These are phyloP conservation scores for Sechiopsis laciniata DNA, from an alignment of 306 rosid genomes.

Conservation along the genomic window DNA sequence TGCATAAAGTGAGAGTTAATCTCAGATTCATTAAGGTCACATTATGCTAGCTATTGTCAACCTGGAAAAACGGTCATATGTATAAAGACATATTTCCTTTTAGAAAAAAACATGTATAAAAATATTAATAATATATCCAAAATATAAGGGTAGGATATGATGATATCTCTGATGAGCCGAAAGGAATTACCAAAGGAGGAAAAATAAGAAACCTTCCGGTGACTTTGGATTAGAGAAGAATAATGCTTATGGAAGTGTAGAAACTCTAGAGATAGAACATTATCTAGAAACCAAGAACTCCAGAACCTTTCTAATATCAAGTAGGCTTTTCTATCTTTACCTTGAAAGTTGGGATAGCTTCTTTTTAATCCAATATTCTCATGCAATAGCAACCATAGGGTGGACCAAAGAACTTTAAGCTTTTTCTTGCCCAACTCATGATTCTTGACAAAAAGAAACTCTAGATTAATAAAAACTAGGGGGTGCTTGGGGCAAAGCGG, in stretches of 20 bases:
- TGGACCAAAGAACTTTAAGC: not conserved
- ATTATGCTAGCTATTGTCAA: not conserved
- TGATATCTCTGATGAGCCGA: not conserved
- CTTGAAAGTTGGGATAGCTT: not conserved
- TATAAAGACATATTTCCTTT: not conserved
- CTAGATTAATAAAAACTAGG: not conserved
- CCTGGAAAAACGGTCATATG: not conserved
- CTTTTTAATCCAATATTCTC: no score
- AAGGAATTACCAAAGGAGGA: not conserved
- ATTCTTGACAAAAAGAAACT: not conserved
- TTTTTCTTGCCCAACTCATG: not conserved
- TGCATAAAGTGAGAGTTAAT: not conserved
- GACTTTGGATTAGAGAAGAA: not conserved
- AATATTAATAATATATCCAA: not conserved
- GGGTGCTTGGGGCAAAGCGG: no score
- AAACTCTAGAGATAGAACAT: not conserved
- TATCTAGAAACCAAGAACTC: not conserved
- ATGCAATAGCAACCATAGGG: no score
- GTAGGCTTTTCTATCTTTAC: slow-evolving; percentile 14
- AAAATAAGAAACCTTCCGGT: not conserved
- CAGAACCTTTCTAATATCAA: not conserved
- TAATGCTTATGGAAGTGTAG: not conserved
- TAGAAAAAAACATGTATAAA: not conserved
- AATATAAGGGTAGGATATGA: not conserved
- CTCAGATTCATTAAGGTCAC: not conserved